Base-by-base conservation (phyloP, 805 yeast genomes). In the Kodamaea hsintzibuensis region DNA sequence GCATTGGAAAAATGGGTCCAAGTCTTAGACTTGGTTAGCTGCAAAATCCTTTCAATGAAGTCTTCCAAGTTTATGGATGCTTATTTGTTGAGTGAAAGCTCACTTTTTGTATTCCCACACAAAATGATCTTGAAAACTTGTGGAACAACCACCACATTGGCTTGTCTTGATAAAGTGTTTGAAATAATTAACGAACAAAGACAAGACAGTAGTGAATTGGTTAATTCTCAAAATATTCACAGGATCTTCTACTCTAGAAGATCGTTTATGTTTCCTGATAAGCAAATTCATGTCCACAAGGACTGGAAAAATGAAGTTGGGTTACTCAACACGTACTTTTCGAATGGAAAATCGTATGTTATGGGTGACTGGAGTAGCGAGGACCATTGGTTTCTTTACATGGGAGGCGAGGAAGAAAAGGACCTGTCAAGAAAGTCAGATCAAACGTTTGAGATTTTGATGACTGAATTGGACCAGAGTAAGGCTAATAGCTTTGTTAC, bases 91-190 rank as follows among this genome's bases (percentile, higher is more conserved):
- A 85, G 93, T 54, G 99, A 93, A 72, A 88, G 96, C 47, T 89
- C 97, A 14, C 73, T 95, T 64, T 92, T 93, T 71, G 96, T 95
- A 25, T 93, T 86, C 67, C 85, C 89, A 16, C 92, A 91, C 71
- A 91, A 89, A 68, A 62, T 95, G 57, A 84, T 93, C 49, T 78
- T 93, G 65, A 93, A 93, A 70, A 93, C 99, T 4, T 93, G 99
- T 69, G 99, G 99, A 7, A 92, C 98, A 3, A 93, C 98, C 1
- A 91, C 97, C 1, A 87, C 97, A 1, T 78, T 93, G 54, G 81
- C 84, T 19, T 93, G 97, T 60, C 70, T 93, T 25, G 83, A 82
- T 25, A 79, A 82, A 49, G 71, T 93, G 49, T 82, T 89, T 57
- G 81, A 82, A 47, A 60, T 62, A 13, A 69, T 72, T 19, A 63